Evolutionary conservation across 441 rosid genomes (phyloP).

Genomic region (Raphanus hybrid): DNA sequence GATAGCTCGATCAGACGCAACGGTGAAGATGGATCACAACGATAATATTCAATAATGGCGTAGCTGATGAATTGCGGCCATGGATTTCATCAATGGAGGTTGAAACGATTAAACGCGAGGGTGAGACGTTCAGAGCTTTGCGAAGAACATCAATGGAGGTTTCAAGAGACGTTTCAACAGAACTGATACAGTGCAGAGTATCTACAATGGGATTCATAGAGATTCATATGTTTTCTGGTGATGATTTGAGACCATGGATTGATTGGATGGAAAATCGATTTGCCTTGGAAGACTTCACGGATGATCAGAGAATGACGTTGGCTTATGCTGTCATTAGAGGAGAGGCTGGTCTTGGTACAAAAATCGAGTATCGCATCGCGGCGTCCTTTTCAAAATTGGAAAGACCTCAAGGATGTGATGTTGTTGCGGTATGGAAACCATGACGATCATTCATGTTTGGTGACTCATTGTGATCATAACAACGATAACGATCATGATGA

Average conservation of each 20-base stretch:
- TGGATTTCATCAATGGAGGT: no score
- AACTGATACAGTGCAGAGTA: no score
- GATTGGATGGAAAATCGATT: constrained; percentile 2
- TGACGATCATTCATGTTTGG: neutral
- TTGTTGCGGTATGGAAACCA: neutral
- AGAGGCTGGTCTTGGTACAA: neutral
- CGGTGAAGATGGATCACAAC: no score
- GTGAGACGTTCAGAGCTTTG: no score
- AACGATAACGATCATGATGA: neutral
- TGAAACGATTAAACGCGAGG: no score
- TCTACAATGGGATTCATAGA: no score
- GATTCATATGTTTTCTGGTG: neutral
- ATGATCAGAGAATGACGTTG: neutral
- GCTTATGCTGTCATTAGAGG: neutral
- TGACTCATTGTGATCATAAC: neutral
- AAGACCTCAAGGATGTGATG: neutral
- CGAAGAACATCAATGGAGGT: no score
- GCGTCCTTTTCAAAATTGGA: neutral
- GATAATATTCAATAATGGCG: no score
- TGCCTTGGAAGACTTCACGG: neutral
- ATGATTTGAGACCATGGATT: neutral
- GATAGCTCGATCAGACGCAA: no score
- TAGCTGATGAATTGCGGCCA: no score
- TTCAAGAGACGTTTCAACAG: no score
- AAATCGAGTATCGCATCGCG: neutral